These are phyloP conservation scores for Yarrowia deformans DNA, from an alignment of 805 yeast genomes.

Conservation along the genomic window DNA sequence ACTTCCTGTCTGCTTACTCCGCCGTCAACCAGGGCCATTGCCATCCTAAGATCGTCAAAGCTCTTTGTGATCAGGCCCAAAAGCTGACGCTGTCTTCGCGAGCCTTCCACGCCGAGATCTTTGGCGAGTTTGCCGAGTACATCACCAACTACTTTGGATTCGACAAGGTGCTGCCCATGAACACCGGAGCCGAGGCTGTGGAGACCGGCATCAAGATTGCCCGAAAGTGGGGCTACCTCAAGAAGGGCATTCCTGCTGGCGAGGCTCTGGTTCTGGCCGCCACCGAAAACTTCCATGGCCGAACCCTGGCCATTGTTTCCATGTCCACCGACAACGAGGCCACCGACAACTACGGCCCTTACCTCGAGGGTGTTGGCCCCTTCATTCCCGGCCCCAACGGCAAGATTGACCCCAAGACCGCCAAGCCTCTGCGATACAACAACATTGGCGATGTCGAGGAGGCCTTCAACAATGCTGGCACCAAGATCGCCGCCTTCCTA, in stretches of 20 bases:
- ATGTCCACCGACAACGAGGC: constrained; percentile 98
- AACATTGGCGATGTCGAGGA: constrained; percentile 82
- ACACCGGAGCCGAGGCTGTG: constrained; percentile 98
- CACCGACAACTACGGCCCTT: constrained; percentile 87
- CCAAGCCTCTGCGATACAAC: constrained; percentile 76
- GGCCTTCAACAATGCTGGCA: constrained; percentile 84
- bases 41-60: constrained; percentile 88
- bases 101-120: constrained; percentile 89
- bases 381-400: constrained; percentile 72
- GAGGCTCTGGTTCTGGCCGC: constrained; percentile 91
- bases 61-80: constrained; percentile 86
- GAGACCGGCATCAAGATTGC: constrained; percentile 94
- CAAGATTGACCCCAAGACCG: constrained; percentile 37
- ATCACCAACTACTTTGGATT: constrained; percentile 87
- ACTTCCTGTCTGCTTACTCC: constrained; percentile 91
- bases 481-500: constrained; percentile 86
- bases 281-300: constrained; percentile 92
- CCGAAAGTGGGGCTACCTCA: constrained; percentile 95
- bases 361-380: constrained; percentile 83
- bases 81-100: constrained; percentile 85
- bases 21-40: constrained; percentile 99
- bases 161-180: constrained; percentile 96
- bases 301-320: constrained; percentile 93
- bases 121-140: constrained; percentile 85
- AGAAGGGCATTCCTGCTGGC: constrained; percentile 79